Percentiles rank a stretch among this genome's conserved stretches.
phyloP scores from a whole-genome alignment of 768 basidiomycete species.

The Phaeotremella skinneri region DNA sequence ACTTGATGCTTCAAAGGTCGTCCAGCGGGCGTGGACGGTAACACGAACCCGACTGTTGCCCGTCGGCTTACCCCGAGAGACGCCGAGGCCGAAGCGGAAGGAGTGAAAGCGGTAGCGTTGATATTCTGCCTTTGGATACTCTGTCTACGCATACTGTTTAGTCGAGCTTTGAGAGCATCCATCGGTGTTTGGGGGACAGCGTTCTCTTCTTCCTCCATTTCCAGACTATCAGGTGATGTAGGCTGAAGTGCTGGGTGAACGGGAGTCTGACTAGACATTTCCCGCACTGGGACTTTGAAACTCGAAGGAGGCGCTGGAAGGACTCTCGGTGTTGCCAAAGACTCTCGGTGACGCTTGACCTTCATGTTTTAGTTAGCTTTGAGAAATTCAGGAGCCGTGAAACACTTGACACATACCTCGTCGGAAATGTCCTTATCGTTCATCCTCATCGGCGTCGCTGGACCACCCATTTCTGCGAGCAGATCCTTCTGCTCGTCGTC shows the following conservation, averaged over 20 bases:
- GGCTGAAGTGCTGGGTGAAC: slow-evolving; percentile 28
- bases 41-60: slow-evolving; percentile 41
- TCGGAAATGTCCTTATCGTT: not conserved
- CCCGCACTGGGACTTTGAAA: slow-evolving; percentile 35
- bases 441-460: slow-evolving; percentile 1
- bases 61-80: slow-evolving; percentile 20
- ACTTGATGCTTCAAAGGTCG: not conserved
- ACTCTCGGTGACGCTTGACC: slow-evolving; percentile 29
- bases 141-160: slow-evolving; percentile 34
- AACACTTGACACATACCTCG: no score
- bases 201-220: not conserved
- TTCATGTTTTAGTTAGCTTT: no score
- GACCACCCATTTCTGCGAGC: slow-evolving; percentile 7
- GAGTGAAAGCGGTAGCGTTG: slow-evolving; percentile 8
- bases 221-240: slow-evolving; percentile 9
- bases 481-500: slow-evolving; percentile 8
- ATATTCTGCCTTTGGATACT: slow-evolving; percentile 16
- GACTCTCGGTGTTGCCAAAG: slow-evolving; percentile 44
- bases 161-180: slow-evolving; percentile 28
- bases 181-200: slow-evolving; percentile 11
- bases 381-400: no score
- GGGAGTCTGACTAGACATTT: slow-evolving; percentile 19
- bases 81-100: no score
- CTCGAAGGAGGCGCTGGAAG: slow-evolving; percentile 37
- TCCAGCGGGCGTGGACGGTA: slow-evolving; percentile 35